Base-by-base conservation (phyloP, 225 moss, liverwort and hornwort genomes). In the Pleurozium schreberi region DNA sequence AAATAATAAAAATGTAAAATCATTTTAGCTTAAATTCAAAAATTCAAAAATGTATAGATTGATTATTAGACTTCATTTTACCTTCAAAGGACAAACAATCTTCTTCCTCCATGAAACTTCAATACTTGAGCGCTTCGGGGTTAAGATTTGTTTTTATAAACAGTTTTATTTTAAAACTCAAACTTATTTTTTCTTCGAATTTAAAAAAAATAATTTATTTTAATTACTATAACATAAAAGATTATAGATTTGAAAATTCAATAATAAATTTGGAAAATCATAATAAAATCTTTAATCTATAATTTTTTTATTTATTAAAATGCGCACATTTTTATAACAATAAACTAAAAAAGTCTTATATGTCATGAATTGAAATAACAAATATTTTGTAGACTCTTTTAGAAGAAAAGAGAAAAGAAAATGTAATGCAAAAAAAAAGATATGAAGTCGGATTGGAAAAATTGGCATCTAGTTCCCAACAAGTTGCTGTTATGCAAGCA, bases 391-490 rank as follows among this genome's bases (percentile, higher is more conserved):
- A 98, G 97, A 94, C 77, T 16, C 91, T 98, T 18, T 84, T 98
- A 58, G 91, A 89, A 75, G 90, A 63, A 45, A 95, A 91, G 50
- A 95, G 95, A 73, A 90, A 89, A 78, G 95, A 98, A 66, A 97
- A 97, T 52, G 38, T 94, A 62, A 91, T 90, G 88, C 97, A 98
- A 62, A 96, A 95, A 74, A 90, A 68, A 49, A 93, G 97, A 78
- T 97, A 97, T 87, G 98, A 98, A 90, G 93, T 96, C 57, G 97
- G 98, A 57, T 91, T 98, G 80, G 96, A 96, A 67, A 98, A 98
- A 88, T 83, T 98, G 40, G 93, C 98, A 53, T 95, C 97, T 30
- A 98, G 98, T 90, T 94, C 97, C 10, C 92, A 95, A 88, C 95
- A 98, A 94, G 97, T 98, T 89, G 93, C 94, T 43, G 28, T 95